Percentiles rank a stretch among this genome's conserved stretches.
These are phyloP conservation scores for Nymphaea colorata DNA, from an alignment of 164 flowering plant genomes.

Conservation along the genomic window DNA sequence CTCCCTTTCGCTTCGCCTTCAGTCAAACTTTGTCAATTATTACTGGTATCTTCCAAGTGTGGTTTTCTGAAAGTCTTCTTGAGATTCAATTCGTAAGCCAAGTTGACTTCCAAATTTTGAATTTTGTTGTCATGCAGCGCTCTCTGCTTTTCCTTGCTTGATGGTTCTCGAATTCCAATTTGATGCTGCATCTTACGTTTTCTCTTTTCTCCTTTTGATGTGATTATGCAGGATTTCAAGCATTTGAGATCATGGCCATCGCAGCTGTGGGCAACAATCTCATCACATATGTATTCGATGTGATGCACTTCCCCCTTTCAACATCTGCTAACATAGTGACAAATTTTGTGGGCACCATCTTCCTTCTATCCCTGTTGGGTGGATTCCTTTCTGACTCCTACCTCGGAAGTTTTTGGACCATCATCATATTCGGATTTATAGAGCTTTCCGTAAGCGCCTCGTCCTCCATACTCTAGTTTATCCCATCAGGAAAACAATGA, in stretches of 20 bases:
- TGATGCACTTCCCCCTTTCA: constrained; percentile 81
- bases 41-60: no score
- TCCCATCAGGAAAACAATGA: no score
- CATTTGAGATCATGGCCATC: constrained; percentile 86
- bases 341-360: constrained; percentile 84
- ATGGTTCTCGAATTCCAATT: no score
- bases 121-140: no score
- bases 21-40: no score
- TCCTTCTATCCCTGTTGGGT: constrained; percentile 74
- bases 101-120: no score
- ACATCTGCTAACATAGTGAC: constrained; percentile 84
- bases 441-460: constrained; percentile 66
- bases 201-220: no score
- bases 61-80: no score
- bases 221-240: constrained; percentile 48
- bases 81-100: no score
- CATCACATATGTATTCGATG: constrained; percentile 72
- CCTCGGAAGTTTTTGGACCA: constrained; percentile 91
- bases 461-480: background rate
- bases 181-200: no score
- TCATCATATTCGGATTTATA: constrained; percentile 80
- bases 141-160: no score
- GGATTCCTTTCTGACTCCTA: constrained; percentile 88
- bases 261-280: constrained; percentile 95
- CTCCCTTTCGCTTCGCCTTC: no score